phyloP scores from a whole-genome alignment of 2,329 filamentous ascomycete genomes.

The Monilinia vaccinii-corymbosi region DNA sequence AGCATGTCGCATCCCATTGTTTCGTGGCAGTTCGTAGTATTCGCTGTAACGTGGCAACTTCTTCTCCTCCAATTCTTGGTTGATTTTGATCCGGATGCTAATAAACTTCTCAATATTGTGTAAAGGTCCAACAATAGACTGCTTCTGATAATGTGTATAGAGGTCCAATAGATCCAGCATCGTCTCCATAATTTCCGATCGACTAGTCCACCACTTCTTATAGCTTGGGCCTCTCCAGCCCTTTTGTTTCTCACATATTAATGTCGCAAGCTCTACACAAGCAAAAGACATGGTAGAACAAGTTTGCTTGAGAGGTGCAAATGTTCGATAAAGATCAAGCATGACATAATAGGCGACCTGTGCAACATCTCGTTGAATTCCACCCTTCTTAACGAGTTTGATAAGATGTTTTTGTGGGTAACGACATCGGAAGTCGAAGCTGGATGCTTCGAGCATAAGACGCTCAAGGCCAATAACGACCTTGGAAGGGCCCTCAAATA shows the following conservation, averaged over 20 bases:
- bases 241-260: conserved; percentile 49
- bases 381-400: conserved; percentile 54
- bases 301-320: conserved; percentile 82
- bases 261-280: conserved; percentile 69
- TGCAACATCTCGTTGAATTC: conserved; percentile 46
- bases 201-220: conserved; percentile 38
- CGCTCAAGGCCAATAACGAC: conserved; percentile 84
- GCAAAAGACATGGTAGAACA: conserved; percentile 78
- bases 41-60: conserved; percentile 54
- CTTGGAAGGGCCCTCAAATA: conserved; percentile 71
- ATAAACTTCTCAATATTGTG: conserved; percentile 75
- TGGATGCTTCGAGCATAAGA: conserved; percentile 82
- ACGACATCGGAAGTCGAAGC: conserved; percentile 87
- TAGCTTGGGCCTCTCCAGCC: conserved; percentile 39
- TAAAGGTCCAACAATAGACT: conserved; percentile 63
- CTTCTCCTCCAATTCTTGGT: conserved; percentile 64
- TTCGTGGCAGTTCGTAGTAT: conserved; percentile 37
- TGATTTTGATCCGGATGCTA: conserved; percentile 76
- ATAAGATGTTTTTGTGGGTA: conserved; percentile 79
- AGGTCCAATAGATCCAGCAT: conserved; percentile 85
- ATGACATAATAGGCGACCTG: conserved; percentile 71
- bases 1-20: conserved; percentile 28
- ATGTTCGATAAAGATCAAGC: conserved; percentile 87
- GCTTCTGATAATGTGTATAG: conserved; percentile 73
- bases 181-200: conserved; percentile 57